Base-by-base conservation (phyloP, 306 rosid species). In the Prunus salicina region DNA sequence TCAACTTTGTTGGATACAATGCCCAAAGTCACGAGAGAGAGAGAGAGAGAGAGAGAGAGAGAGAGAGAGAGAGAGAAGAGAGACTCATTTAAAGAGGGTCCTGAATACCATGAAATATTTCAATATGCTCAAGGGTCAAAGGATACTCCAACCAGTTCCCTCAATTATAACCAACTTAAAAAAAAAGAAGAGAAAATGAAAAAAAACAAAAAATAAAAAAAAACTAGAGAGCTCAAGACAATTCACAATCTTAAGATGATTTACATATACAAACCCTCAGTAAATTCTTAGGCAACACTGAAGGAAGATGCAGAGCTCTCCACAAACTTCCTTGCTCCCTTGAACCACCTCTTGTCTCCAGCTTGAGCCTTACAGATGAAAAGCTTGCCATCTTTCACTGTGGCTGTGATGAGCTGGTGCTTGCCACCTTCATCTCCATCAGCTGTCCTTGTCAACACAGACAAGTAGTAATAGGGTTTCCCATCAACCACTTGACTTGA, bases 301-400 rank as follows among this genome's bases (percentile, higher is more conserved):
- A 95, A 95, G 58, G 99, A 95, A 82, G 69, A 45, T 24, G 93
- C 85, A 69, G 96, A 41, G 67, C 62, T 86, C 88, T 95, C 99
- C 9, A 95, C 97, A 67, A 71, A 95, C 85, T 64, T 95, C 88
- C 91, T 92, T 71, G 96, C 97, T 74, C 99, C 99, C 80, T 95
- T 92, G 69, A 95, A 95, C 99, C 99, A 95, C 84, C 99, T 87
- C 91, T 95, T 95, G 87, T 95, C 99, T 57, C 99, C 99, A 10
- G 99, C 99, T 83, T 95, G 99, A 43, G 97, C 97, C 88, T 95
- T 95, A 87, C 91, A 89, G 45, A 95, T 86, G 86, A 87, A 95
- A 27, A 95, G 93, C 76, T 92, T 95, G 7, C 97, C 97, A 43
- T 86, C 92, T 71, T 89, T 95, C 47, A 95, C 96, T 3, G 96